Evolutionary conservation across 306 rosid genomes (phyloP).

Genomic region (Prunus campanulata): DNA sequence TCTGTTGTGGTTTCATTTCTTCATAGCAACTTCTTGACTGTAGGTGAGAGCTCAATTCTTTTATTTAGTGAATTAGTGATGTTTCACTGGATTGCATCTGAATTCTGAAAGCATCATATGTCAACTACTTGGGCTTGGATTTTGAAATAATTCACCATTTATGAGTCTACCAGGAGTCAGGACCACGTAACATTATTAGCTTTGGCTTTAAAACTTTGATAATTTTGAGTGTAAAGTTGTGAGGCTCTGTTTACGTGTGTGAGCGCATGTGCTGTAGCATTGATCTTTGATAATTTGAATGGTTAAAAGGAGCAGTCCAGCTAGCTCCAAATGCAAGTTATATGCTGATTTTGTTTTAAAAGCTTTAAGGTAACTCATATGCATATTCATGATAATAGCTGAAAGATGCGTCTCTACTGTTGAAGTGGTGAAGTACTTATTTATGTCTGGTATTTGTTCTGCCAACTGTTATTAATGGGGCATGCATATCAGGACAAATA

Average conservation of each 20-base stretch:
- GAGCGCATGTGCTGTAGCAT: background rate
- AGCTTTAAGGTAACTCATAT: background rate
- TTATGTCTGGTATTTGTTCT: background rate
- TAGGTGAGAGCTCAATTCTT: conserved; percentile 57
- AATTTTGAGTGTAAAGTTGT: background rate
- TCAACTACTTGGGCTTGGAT: background rate
- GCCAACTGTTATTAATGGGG: conserved; percentile 6
- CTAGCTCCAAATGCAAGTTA: background rate
- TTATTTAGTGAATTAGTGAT: conserved; percentile 16
- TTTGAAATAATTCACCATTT: background rate
- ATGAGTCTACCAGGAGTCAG: background rate
- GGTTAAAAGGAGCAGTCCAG: background rate
- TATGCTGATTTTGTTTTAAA: background rate
- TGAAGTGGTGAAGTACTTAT: background rate
- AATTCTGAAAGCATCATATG: background rate
- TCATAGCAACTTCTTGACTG: conserved; percentile 73
- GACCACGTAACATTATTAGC: background rate
- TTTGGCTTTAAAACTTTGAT: background rate
- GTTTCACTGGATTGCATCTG: conserved; percentile 4
- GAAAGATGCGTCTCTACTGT: background rate
- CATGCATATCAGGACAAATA: conserved; percentile 35
- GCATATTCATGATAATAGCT: background rate
- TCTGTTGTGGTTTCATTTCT: conserved; percentile 66
- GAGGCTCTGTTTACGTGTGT: background rate
- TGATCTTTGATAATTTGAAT: background rate